Evolutionary conservation across 192 early-diverging fungal genomes (phyloP), one percentile per base, ranked within the genome.

Genomic region (Coemansia sp.): DNA sequence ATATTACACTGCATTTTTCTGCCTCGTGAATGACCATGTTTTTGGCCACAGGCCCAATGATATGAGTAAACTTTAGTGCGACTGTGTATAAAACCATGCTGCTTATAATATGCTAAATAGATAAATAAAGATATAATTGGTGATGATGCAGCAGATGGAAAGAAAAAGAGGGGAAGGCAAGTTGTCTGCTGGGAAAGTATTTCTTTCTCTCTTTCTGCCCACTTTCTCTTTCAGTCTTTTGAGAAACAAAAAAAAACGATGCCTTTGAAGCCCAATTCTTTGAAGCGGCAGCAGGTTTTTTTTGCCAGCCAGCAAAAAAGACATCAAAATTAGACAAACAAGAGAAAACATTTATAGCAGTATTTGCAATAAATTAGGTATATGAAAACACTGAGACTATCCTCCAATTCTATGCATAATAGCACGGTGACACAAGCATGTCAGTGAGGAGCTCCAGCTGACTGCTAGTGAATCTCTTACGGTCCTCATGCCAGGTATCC

Each of bases 401-500:
- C 15, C 45, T 11, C 8, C 18, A 29, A 39, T 6, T 49, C 78
- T 84, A 93, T 2, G 90, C 92, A 70, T 94, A 94, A 74, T 94
- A 94, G 45, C 89, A 91, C 2, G 91, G 91, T 13, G 91, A 92
- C 58, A 94, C 91, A 60, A 98, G 81, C 87, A 98, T 89, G 79
- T 98, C 95, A 9, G 89, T 88, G 53, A 98, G 72, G 16, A 93
- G 69, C 35, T 89, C 89, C 38, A 92, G 67, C 74, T 98, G 92
- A 27, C 91, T 87, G 29, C 85, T 85, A 1, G 80, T 86, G 72
- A 98, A 97, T 65, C 78, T 74, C 64, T 80, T 80, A 72, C 87
- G 86, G 64, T 98, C 94, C 61, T 95, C 89, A 60, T 94, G 93
- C 96, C 96, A 98, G 9, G 90, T 92, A 67, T 98, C 96, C 63